Evolutionary conservation across 2,329 filamentous ascomycete species (phyloP).

Genomic region (Fusarium sulawesiense): DNA sequence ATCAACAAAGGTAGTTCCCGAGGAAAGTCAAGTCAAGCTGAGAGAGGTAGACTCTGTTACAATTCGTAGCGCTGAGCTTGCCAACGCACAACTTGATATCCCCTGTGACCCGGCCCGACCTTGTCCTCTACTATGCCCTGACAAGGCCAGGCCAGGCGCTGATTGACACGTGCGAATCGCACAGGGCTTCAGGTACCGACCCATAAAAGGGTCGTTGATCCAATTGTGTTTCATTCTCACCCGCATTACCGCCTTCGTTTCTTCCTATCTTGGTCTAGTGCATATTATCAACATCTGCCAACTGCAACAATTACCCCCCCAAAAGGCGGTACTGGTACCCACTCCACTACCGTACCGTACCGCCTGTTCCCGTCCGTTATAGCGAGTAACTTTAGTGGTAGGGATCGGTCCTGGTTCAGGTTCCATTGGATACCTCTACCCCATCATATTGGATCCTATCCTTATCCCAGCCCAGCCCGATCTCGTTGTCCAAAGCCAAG

Average conservation of each 20-base stretch:
- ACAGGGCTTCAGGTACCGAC: constrained; percentile 42
- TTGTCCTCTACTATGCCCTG: not conserved
- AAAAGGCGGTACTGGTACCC: constrained; percentile 23
- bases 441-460: constrained; percentile 41
- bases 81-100: constrained; percentile 36
- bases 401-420: not conserved
- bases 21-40: not conserved
- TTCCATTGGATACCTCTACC: constrained; percentile 34
- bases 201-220: constrained; percentile 8
- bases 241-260: constrained; percentile 38
- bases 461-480: constrained; percentile 40
- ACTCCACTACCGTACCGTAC: constrained; percentile 36
- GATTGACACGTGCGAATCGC: constrained; percentile 42
- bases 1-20: constrained; percentile 5
- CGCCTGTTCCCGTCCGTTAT: constrained; percentile 33
- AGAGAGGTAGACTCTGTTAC: not conserved
- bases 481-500: constrained; percentile 24
- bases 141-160: constrained; percentile 16
- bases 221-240: constrained; percentile 33
- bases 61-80: constrained; percentile 27
- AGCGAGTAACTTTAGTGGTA: constrained; percentile 16
- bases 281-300: constrained; percentile 12
- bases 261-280: constrained; percentile 18
- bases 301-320: not conserved
- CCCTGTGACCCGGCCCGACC: constrained; percentile 36